Percentiles rank a stretch among this genome's conserved stretches.
Evolutionary conservation across 441 rosid genomes (phyloP).

Genomic region (Jatropha podagrica): DNA sequence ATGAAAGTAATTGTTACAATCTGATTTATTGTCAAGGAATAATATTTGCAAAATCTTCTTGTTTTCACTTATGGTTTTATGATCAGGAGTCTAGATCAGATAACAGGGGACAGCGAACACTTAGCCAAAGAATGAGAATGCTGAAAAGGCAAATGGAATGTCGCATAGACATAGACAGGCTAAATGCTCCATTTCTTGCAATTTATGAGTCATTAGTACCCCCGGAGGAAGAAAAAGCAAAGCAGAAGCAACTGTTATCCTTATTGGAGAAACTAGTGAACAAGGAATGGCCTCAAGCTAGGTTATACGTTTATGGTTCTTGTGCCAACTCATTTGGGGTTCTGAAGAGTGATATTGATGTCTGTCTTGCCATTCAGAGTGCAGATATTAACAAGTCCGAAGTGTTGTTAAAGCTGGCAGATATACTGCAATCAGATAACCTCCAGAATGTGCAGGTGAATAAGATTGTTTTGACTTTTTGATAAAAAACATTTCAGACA

Average conservation of each 20-base stretch:
- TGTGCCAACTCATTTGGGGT: constrained; percentile 94
- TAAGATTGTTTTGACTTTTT: constrained; percentile 21
- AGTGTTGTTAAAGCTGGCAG: constrained; percentile 78
- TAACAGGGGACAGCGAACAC: constrained; percentile 61
- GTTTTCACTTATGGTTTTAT: constrained; percentile 24
- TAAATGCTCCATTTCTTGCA: constrained; percentile 54
- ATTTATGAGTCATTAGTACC: constrained; percentile 75
- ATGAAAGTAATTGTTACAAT: background rate
- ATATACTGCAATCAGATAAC: constrained; percentile 70
- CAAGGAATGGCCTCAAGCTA: constrained; percentile 90
- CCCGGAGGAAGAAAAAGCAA: constrained; percentile 72
- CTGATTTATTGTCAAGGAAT: background rate
- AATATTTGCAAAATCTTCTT: background rate
- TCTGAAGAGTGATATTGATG: constrained; percentile 91
- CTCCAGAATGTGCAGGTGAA: constrained; percentile 91
- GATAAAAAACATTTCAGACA: background rate
- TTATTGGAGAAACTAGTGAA: constrained; percentile 65
- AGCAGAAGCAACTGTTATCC: constrained; percentile 71
- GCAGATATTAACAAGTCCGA: constrained; percentile 60
- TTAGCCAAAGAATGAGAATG: constrained; percentile 70
- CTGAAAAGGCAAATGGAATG: constrained; percentile 48
- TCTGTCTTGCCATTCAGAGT: constrained; percentile 73
- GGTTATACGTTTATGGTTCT: constrained; percentile 81
- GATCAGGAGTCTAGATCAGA: constrained; percentile 80
- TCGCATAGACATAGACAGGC: constrained; percentile 61